Conservation (phyloP, 257 asterid species). For the Nicotiana sylvestris region DNA sequence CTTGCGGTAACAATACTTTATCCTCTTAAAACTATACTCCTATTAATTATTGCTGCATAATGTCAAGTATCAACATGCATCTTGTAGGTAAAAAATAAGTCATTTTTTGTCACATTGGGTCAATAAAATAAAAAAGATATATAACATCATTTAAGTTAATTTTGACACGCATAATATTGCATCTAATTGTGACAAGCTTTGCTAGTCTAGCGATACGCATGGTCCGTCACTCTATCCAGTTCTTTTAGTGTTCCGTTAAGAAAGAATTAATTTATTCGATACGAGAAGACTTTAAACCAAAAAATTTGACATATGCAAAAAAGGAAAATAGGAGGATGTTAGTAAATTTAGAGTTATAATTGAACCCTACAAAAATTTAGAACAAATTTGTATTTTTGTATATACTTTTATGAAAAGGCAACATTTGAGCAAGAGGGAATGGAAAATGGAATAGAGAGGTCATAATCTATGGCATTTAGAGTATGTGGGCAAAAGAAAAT, state of each 20-base stretch:
- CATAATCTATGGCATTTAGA: background rate
- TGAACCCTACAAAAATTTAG: background rate
- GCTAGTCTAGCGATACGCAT: background rate
- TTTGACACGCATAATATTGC: background rate
- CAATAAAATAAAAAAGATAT: background rate
- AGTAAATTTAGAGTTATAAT: background rate
- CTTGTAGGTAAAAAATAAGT: background rate
- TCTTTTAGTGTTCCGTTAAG: background rate
- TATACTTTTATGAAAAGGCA: background rate
- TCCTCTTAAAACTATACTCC: background rate
- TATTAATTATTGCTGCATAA: background rate
- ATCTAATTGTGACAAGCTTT: background rate
- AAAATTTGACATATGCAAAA: background rate
- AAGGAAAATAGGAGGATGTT: background rate
- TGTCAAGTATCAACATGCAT: background rate
- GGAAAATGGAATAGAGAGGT: background rate
- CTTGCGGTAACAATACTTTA: constrained; percentile 35
- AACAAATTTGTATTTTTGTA: background rate
- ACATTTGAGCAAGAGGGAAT: background rate
- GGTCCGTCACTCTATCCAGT: too few relatives aligned
- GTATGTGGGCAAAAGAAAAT: background rate
- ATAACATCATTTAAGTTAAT: too few relatives aligned
- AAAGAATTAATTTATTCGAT: background rate
- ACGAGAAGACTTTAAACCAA: background rate
- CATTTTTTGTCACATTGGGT: background rate